Conservation (phyloP, 495 filamentous ascomycete species). For the Immersiella caudata region DNA sequence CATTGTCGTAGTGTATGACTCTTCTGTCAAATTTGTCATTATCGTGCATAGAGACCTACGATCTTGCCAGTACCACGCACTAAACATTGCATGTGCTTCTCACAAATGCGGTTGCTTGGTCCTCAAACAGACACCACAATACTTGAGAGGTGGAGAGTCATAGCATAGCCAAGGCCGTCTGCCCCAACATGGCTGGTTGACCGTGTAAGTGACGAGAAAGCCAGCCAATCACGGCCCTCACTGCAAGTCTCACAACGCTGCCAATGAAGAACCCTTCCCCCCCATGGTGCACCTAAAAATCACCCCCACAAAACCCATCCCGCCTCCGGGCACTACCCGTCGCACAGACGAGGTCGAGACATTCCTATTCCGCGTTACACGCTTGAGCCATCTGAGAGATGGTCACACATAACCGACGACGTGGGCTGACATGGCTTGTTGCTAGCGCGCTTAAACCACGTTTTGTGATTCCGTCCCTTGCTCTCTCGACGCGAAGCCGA, state of each 20-base stretch:
- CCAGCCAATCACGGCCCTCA: not conserved
- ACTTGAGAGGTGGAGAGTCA: too few species aligned
- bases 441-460: not conserved
- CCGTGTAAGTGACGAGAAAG: not conserved
- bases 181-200: too few species aligned
- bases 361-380: not conserved
- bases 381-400: not conserved
- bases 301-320: not conserved
- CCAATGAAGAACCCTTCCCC: not conserved
- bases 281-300: not conserved
- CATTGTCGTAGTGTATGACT: too few species aligned
- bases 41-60: too few species aligned
- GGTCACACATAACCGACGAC: not conserved
- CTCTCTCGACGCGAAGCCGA: not conserved
- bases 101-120: too few species aligned
- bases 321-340: not conserved
- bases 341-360: not conserved
- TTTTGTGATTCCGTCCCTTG: slow-evolving; percentile 3
- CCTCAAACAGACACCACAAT: too few species aligned
- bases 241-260: not conserved
- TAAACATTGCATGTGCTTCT: too few species aligned
- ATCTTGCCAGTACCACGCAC: too few species aligned
- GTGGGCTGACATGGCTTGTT: slow-evolving; percentile 1
- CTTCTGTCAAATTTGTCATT: too few species aligned
- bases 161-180: too few species aligned